Evolutionary conservation across 1,284 basidiomycete genomes (phyloP).

Genomic region (Phellopilus nigrolimitatus): DNA sequence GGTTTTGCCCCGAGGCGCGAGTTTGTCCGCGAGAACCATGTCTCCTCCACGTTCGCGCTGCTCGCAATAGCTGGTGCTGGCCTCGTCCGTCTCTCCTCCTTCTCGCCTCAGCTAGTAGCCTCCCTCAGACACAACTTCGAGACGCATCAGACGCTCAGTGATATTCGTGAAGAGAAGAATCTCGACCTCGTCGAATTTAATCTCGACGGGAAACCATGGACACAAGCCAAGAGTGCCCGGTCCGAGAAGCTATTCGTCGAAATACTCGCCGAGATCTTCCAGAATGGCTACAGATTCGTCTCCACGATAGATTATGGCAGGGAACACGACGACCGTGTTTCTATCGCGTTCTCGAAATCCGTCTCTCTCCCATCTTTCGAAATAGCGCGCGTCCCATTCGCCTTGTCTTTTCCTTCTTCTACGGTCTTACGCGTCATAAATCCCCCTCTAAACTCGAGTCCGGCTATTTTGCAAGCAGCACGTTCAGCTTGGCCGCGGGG

Average conservation of each 20-base stretch:
- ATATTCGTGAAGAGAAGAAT: constrained; percentile 49
- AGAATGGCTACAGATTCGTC: constrained; percentile 57
- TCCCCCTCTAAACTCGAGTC: constrained; percentile 68
- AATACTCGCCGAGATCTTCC: constrained; percentile 57
- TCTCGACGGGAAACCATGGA: constrained; percentile 67
- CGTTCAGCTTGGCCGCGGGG: constrained; percentile 74
- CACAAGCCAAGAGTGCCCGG: constrained; percentile 54
- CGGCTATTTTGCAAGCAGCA: constrained; percentile 74
- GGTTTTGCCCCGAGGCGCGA: constrained; percentile 68
- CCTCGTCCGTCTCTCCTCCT: constrained; percentile 64
- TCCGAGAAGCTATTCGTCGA: constrained; percentile 67
- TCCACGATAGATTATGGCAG: constrained; percentile 73
- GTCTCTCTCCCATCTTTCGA: constrained; percentile 18
- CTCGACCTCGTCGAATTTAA: constrained; percentile 62
- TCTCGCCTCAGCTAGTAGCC: constrained; percentile 46
- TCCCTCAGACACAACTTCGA: constrained; percentile 54
- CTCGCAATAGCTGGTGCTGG: constrained; percentile 60
- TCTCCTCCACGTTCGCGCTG: constrained; percentile 58
- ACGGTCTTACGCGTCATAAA: constrained; percentile 66
- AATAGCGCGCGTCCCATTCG: constrained; percentile 45
- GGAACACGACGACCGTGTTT: constrained; percentile 66
- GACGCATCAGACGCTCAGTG: constrained; percentile 37
- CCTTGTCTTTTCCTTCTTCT: constrained; percentile 65
- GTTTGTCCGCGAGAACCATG: constrained; percentile 54
- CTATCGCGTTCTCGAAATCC: constrained; percentile 54